phyloP scores from a whole-genome alignment of 2,329 filamentous ascomycete genomes.

The Microsporum ferrugineum region DNA sequence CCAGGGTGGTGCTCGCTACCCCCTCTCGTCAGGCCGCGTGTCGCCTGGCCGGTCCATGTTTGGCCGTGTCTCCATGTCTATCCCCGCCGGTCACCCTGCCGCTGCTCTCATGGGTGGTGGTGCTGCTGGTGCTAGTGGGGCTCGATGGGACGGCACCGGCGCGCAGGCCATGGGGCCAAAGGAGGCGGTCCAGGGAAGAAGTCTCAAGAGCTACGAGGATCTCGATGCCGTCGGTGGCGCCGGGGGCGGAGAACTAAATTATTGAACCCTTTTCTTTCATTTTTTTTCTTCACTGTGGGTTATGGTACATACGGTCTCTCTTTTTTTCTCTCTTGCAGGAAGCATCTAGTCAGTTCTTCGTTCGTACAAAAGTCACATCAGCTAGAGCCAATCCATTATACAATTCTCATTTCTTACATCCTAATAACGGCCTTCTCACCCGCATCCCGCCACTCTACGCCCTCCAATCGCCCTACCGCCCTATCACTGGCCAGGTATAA shows the following conservation, averaged over 20 bases:
- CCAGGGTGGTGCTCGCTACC: slow-evolving; percentile 27
- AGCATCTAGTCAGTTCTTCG: no score
- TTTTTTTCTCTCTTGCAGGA: no score
- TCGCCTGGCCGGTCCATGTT: slow-evolving; percentile 31
- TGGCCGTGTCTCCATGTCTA: slow-evolving; percentile 13
- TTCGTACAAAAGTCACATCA: no score
- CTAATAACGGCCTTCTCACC: slow-evolving; percentile 47
- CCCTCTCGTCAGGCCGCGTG: slow-evolving; percentile 35
- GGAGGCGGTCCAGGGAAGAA: slow-evolving; percentile 85
- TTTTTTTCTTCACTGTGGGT: background rate
- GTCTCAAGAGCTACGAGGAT: slow-evolving; percentile 94
- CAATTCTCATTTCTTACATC: slow-evolving; percentile 15
- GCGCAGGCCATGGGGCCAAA: slow-evolving; percentile 66
- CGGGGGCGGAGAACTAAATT: slow-evolving; percentile 78
- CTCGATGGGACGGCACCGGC: slow-evolving; percentile 60
- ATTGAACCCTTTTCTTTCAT: slow-evolving; percentile 41
- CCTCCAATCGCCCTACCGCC: slow-evolving; percentile 43
- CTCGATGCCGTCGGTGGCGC: slow-evolving; percentile 70
- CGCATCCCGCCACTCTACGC: slow-evolving; percentile 56
- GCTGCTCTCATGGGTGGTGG: slow-evolving; percentile 27
- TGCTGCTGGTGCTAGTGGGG: slow-evolving; percentile 49
- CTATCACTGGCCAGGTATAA: slow-evolving; percentile 61
- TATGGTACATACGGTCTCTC: background rate
- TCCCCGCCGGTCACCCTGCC: slow-evolving; percentile 32
- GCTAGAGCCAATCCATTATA: no score